Base-by-base conservation (phyloP, 345 rosid genomes). In the Hypericum androsaemum region DNA sequence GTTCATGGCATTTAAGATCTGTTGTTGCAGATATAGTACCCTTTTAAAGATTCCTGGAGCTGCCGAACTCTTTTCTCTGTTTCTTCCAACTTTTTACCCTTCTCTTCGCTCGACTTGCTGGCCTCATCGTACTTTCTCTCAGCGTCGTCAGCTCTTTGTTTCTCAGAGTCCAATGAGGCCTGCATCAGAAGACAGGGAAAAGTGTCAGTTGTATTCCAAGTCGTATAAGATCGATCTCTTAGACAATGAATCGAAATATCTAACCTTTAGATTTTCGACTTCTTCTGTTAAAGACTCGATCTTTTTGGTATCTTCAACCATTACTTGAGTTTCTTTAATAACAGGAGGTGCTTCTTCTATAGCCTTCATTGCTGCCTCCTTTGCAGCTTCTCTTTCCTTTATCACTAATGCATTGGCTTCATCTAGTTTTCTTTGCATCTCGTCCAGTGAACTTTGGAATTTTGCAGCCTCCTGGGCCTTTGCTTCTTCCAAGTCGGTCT, bases 41-140 rank as follows among this genome's bases (percentile, higher is more conserved):
- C 76, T 55, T 78, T 77, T 59, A 86, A 36, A 12, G 97, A 72
- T 66, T 86, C 95, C 69, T 83, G 94, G 65, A 83, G 82, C 46
- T 72, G 88, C 8, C 66, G 84, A 69, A 62, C 78, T 53, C 77
- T 89, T 62, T 80, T 81, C 71, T 86, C 94, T 7, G 88, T 58
- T 54, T 86, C 95, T 59, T 83, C 97, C 55, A 86, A 43, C 53
- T 77, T 86, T 56, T 58, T 75, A 42, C 37, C 37, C 57, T 61
- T 79, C 36, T 75, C 86, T 67, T 89, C 95, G 12, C 67, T 72
- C 13, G 61, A 39, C 56, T 63, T 79, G 62, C 71, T 68, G 53
- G 63, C 61, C 71, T 81, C 97, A 41, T 69, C 71, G 44, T 59
- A 72, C 64, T 80, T 86, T 62, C 40, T 72, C 55, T 72, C 79